Evolutionary conservation across 768 basidiomycete species (phyloP).

Genomic region (Lentinula sp.): DNA sequence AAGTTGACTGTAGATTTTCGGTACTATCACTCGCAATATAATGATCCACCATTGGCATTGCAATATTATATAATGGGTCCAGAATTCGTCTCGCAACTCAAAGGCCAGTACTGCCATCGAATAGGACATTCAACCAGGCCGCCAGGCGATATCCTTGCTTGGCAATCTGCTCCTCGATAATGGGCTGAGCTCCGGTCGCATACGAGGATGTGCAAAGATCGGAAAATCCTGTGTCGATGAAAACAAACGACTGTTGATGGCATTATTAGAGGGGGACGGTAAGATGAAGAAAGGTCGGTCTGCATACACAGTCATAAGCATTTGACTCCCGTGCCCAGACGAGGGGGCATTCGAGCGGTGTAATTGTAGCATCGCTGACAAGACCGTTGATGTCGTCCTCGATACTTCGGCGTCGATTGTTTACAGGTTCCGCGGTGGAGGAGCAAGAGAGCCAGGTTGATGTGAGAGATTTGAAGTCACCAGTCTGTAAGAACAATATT

Average conservation of each 20-base stretch:
- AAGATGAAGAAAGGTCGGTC: too few relatives aligned
- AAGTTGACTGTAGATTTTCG: too few relatives aligned
- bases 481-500: constrained; percentile 17
- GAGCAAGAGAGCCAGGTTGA: constrained; percentile 35
- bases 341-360: constrained; percentile 39
- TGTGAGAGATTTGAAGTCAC: constrained; percentile 21
- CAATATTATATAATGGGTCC: too few relatives aligned
- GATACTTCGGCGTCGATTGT: constrained; percentile 16
- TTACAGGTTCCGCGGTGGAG: constrained; percentile 24
- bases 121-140: constrained; percentile 45
- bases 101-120: constrained; percentile 31
- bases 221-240: constrained; percentile 29
- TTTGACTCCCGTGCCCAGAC: constrained; percentile 44
- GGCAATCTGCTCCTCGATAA: constrained; percentile 40
- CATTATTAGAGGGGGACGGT: too few relatives aligned
- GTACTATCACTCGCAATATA: too few relatives aligned
- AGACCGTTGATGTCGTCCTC: constrained; percentile 25
- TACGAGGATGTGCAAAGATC: constrained; percentile 42
- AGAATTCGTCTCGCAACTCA: background rate
- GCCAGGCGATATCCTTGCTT: constrained; percentile 43
- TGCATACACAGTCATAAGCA: constrained; percentile 28
- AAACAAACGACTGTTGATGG: constrained; percentile 26
- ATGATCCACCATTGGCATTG: too few relatives aligned
- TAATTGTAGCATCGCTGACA: constrained; percentile 21
- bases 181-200: constrained; percentile 26